Percentiles rank a stretch among this genome's conserved stretches.
Evolutionary conservation across 164 flowering plant genomes (phyloP).

Genomic region (Stephania cephalantha): DNA sequence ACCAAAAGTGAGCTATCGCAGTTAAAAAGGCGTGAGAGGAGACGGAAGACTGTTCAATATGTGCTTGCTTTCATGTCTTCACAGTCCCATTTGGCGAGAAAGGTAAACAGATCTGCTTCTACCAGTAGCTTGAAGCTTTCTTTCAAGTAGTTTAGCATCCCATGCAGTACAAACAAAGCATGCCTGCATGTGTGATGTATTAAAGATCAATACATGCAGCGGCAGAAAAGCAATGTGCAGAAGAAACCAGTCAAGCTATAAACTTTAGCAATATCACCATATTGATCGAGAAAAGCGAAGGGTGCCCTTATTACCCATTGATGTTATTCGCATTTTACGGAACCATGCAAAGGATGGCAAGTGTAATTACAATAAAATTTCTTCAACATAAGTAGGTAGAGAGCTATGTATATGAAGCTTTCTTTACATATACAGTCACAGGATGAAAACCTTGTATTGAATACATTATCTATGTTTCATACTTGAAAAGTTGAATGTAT

Average conservation of each 20-base stretch:
- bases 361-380: no score
- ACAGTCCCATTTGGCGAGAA: background rate
- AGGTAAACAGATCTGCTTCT: background rate
- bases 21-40: background rate
- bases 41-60: background rate
- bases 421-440: no score
- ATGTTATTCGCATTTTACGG: no score
- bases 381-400: no score
- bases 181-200: conserved; percentile 20
- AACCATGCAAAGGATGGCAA: no score
- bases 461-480: no score
- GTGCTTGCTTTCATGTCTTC: background rate
- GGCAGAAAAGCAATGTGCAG: conserved; percentile 13
- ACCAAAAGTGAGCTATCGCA: background rate
- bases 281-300: no score
- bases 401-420: no score
- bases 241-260: background rate
- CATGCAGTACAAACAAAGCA: conserved; percentile 15
- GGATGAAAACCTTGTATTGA: no score
- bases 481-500: no score
- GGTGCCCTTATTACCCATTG: no score
- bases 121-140: conserved; percentile 1
- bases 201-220: conserved; percentile 2
- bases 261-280: no score
- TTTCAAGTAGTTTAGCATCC: conserved; percentile 18